Base-by-base conservation (phyloP, 768 basidiomycete species). In the Rubroboletus satanas region DNA sequence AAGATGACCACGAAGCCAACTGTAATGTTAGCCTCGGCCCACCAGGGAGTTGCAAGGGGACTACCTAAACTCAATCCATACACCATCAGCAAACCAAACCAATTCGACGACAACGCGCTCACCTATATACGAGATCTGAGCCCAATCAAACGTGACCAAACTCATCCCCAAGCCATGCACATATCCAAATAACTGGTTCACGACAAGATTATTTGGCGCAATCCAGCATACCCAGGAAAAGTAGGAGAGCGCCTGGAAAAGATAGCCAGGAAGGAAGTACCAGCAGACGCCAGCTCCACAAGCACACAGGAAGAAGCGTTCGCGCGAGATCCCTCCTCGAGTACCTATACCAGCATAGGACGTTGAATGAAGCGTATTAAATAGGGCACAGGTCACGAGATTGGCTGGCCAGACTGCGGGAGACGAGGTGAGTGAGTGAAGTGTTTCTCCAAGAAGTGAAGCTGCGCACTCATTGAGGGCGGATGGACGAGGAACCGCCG, bases 41-140 rank as follows among this genome's bases (percentile, higher is more conserved):
- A 90, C 87, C 88, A 92, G 2, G 90, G 90, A 10, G 86, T 83
- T 6, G 86, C 83, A 44, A 92, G 81, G 0, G 90, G 90, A 23
- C 63, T 72, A 10, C 54, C 69, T 68, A 39, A 18, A 33, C 8
- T 15, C 42, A 5, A 33, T 36, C 26, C 31, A 46, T 17, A 10
- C 15, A 44, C 0, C 12, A 15, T 52, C 21, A 57, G 5, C 8
- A 45, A 36, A 39, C 8, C 12, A 33, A 45, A 29, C 10, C 12
- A 23, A 7, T 15, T 3, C 15, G n/a, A 46, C 9, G 12, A 31
- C 28, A 11, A 51, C 0, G 26, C 8, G 28, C 47, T 49, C 50
- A 46, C 69, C 65, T 7, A 71, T 66, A 54, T 66, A 75, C 9
- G 71, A 55, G 55, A 87, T 82, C 67, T 88, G 85, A 3, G 84